These are phyloP conservation scores for Lactifluus volemus DNA, from an alignment of 768 basidiomycete species.

Conservation along the genomic window DNA sequence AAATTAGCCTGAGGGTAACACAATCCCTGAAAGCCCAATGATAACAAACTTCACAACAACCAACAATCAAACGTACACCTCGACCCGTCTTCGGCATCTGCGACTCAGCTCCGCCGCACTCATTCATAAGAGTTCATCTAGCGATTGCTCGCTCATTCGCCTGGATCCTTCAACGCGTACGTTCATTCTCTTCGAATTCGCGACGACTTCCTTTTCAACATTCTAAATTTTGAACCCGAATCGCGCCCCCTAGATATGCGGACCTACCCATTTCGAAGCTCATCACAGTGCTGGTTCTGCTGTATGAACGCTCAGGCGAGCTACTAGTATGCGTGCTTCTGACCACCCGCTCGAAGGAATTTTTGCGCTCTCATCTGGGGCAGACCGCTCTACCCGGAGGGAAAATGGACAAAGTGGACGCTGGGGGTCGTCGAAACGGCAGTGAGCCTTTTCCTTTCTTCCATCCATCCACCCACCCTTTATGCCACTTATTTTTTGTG, in stretches of 20 bases:
- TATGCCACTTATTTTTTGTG: background rate
- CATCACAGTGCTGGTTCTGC: constrained; percentile 70
- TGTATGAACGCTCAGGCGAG: constrained; percentile 56
- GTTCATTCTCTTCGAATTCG: background rate
- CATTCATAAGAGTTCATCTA: constrained; percentile 8
- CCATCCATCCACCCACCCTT: no score
- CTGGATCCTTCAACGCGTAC: constrained; percentile 5
- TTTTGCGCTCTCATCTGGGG: constrained; percentile 64
- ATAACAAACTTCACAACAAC: no score
- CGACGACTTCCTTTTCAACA: no score
- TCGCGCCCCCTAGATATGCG: background rate
- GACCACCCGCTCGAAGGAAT: constrained; percentile 73
- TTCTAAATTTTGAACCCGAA: background rate
- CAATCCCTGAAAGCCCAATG: no score
- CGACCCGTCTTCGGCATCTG: background rate
- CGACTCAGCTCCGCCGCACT: background rate
- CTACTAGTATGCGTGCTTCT: constrained; percentile 56
- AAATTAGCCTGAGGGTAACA: no score
- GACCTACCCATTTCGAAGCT: constrained; percentile 35
- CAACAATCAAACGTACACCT: no score
- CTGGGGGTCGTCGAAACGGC: constrained; percentile 60
- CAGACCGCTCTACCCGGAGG: constrained; percentile 83
- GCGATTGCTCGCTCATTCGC: constrained; percentile 4
- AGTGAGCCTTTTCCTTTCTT: constrained; percentile 36
- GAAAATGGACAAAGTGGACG: constrained; percentile 60